phyloP scores from a whole-genome alignment of 2,329 filamentous ascomycete genomes.

The Neonectria neomacrospora region DNA sequence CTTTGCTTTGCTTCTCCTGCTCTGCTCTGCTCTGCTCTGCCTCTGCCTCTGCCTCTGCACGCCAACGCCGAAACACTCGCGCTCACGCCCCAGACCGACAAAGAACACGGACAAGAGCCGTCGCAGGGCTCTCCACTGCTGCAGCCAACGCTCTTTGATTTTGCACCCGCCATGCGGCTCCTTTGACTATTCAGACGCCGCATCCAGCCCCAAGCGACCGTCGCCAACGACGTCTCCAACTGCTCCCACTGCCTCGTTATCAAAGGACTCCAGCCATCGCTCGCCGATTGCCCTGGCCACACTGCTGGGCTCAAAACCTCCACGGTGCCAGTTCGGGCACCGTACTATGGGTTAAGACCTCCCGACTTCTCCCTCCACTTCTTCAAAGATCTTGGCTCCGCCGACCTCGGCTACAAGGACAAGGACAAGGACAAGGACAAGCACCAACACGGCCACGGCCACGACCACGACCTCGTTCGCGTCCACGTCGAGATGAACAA shows the following conservation, averaged over 20 bases:
- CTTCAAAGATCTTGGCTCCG: conserved; percentile 12
- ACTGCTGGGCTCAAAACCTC: conserved; percentile 24
- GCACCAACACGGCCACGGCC: conserved; percentile 6
- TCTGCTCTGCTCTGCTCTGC: neutral
- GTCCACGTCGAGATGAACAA: conserved; percentile 43
- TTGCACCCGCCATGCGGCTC: conserved; percentile 41
- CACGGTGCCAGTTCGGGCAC: conserved; percentile 35
- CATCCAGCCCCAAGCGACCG: conserved; percentile 40
- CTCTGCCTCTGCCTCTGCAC: too few relatives aligned
- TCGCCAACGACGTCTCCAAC: conserved; percentile 32
- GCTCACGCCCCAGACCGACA: neutral
- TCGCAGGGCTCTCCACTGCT: conserved; percentile 22
- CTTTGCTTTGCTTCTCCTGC: neutral
- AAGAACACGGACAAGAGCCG: conserved; percentile 16
- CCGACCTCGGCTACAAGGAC: conserved; percentile 14
- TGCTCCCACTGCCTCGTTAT: conserved; percentile 30
- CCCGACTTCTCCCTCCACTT: conserved; percentile 35
- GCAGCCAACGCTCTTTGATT: conserved; percentile 14
- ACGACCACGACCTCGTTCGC: neutral
- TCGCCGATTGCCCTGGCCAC: conserved; percentile 1
- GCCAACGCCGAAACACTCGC: neutral
- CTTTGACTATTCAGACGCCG: conserved; percentile 43
- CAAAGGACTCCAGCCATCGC: conserved; percentile 11
- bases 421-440: conserved; percentile 11
- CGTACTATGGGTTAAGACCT: conserved; percentile 31